Evolutionary conservation across 441 rosid genomes (phyloP), one percentile per base, ranked within the genome.

Genomic region (Adansonia rubrostipa): DNA sequence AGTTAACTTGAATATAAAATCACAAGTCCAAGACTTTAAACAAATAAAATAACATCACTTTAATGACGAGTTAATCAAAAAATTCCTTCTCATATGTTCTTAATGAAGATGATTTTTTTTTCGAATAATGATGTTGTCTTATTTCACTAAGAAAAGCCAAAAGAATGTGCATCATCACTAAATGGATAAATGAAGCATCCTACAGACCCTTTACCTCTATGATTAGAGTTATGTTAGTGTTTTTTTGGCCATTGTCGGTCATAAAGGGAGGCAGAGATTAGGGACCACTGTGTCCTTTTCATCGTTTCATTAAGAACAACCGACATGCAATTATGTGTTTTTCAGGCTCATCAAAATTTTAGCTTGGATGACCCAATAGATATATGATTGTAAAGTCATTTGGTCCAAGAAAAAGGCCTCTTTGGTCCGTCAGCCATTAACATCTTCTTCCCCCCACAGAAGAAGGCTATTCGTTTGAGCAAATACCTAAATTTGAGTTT

Each of bases 221-320:
- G 33, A 19, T 40, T 19, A 44, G 28, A 11, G 56, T 67, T 45
- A 0, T 10, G n/a, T 33, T 6, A 0, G 15, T 36, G 47, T 14
- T 19, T 36, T 69, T 47, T 6, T 48, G 24, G 48, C 62, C 24
- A 53, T 45, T 33, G 61, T 71, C 47, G 61, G 63, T 51, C 74
- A 50, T 50, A 51, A 28, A 15, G 74, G 17, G 64, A 72, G 47
- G 75, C 50, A 5, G 3, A 54, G 15, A 17, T 11, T 47, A 48
- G 65, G 81, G 79, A 54, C 80, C 72, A 50, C 48, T 15, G 60
- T 61, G 68, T 36, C 45, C 13, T 61, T 68, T 62, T 24, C 63
- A 19, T 78, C 71, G 53, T 71, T 79, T 73, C 58, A 70, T 70
- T 36, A 33, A 77, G 47, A 81, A 76, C 81, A 81, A 79, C 80